Evolutionary conservation across 73 alveolate species (phyloP), one percentile per base, ranked within the genome.

Genomic region (Blepharisma japonicum): DNA sequence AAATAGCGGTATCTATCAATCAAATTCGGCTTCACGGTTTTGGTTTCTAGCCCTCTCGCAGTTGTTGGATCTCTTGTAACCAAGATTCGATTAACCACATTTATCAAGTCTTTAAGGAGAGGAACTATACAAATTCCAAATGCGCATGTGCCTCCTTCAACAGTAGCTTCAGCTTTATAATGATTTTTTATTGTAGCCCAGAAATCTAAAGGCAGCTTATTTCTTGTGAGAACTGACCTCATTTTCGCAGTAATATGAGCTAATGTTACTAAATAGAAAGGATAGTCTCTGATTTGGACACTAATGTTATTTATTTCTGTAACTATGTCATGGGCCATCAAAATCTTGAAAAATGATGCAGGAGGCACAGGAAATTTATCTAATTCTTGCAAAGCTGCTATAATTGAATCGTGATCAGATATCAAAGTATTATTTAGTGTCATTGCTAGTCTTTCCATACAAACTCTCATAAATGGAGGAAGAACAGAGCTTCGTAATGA

Each of bases 141-240:
- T 8, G 18, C 39, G 23, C n/a, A 8, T 18, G 74, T 61, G 0
- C 14, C 74, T 9, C 23, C 74, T 39, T 20, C 14, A 61, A n/a
- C 14, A 25, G 47, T 20, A 39, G 23, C 74, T 25, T 61, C 74
- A 61, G 23, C 23, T 14, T 61, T 25, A 14, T 14, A 61, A 5
- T 61, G 74, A 61, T 61, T n/a, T 61, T 61, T 61, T 0, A 18
- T 14, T 9, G n/a, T 8, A 14, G 74, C 74, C 74, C 74, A 61
- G 23, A 61, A 14, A 8, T n/a, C 47, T 18, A 39, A 8, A 20
- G 23, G 23, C 14, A 61, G 38, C 23, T 39, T 61, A 61, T 61
- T 61, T 61, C 23, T 61, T 25, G 74, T 61, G 2, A 61, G 46
- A 61, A 61, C 5, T 25, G 74, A 20, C 74, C 74, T 61, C 46